Evolutionary conservation across 75 land plant genomes (phyloP), one percentile per base, ranked within the genome.

Genomic region (Adiantum capillusveneris): DNA sequence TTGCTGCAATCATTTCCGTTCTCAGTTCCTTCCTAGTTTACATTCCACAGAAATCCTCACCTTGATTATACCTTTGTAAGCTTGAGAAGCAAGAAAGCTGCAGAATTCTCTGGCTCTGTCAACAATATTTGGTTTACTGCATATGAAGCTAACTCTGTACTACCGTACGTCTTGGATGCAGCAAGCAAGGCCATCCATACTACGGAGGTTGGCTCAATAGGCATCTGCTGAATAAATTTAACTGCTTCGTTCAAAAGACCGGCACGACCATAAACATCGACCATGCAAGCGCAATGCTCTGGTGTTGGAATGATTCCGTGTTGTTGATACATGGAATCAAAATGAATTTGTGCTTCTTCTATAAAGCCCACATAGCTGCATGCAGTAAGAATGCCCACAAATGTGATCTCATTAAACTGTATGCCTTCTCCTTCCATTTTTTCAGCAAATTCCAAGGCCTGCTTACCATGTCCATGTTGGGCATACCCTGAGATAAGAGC

Each of bases 401-500:
- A 59, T 18, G 81, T 68, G 43, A 64, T 63, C 16, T 78, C 72
- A 62, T 78, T 72, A 3, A 60, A 59, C 43, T 37, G 49, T 5
- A 78, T 28, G 0, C 81, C 75, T 6, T 52, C 57, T 6, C 44
- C 42, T 13, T 54, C 30, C 75, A 72, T 72, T 17, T 28, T 31
- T 16, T 29, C 36, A 44, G 67, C 67, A 31, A 57, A 26, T 39
- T 50, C 39, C 17, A 72, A 1, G 13, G 75, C 68, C 51, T 66
- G 64, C 26, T 28, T 44, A 43, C 62, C 66, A 48, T 71, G 56
- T 6, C 71, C 71, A 12, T 64, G 58, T 9, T 77, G 80, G 11
- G 51, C 53, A 62, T 53, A 77, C 30, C 80, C 74, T 17, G 69
- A 75, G 44, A 78, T 69, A 24, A 78, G 34, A 34, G 76, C 68